Evolutionary conservation across 345 rosid genomes (phyloP).

Genomic region (Passiflora organensis): DNA sequence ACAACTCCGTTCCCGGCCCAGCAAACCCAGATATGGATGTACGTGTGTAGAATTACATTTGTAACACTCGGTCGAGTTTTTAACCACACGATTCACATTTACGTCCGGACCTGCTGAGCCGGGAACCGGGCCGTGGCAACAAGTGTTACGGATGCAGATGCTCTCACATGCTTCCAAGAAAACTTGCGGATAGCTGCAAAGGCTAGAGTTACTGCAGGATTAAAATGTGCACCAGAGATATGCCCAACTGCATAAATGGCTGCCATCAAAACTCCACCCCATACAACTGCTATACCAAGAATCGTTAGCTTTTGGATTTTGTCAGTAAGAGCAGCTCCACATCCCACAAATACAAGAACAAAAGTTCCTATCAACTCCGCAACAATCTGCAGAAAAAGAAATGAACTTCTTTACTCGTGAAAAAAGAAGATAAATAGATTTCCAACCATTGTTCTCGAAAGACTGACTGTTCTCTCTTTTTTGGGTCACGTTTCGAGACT

Average conservation of each 20-base stretch:
- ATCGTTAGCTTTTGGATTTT: constrained; percentile 26
- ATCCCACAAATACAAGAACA: constrained; percentile 36
- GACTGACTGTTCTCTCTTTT: neutral
- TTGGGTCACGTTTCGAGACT: neutral
- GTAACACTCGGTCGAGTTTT: too few species aligned
- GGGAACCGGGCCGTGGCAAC: neutral
- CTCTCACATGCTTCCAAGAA: constrained; percentile 41
- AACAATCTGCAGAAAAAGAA: constrained; percentile 21
- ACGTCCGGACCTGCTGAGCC: too few species aligned
- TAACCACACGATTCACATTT: too few species aligned
- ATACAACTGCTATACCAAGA: constrained; percentile 38
- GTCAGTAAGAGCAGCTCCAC: constrained; percentile 35
- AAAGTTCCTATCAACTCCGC: constrained; percentile 50
- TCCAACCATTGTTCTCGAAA: neutral
- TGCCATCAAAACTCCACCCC: constrained; percentile 46
- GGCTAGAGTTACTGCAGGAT: constrained; percentile 46
- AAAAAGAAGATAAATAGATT: neutral
- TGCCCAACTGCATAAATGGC: constrained; percentile 40
- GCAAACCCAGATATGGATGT: too few species aligned
- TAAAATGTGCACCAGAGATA: constrained; percentile 52
- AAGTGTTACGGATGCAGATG: neutral
- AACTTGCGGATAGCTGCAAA: constrained; percentile 31
- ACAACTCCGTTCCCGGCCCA: too few species aligned
- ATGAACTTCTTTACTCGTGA: neutral
- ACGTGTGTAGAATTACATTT: too few species aligned